Conservation (phyloP, 2,329 filamentous ascomycete genomes). For the Fusarium torreyae region DNA sequence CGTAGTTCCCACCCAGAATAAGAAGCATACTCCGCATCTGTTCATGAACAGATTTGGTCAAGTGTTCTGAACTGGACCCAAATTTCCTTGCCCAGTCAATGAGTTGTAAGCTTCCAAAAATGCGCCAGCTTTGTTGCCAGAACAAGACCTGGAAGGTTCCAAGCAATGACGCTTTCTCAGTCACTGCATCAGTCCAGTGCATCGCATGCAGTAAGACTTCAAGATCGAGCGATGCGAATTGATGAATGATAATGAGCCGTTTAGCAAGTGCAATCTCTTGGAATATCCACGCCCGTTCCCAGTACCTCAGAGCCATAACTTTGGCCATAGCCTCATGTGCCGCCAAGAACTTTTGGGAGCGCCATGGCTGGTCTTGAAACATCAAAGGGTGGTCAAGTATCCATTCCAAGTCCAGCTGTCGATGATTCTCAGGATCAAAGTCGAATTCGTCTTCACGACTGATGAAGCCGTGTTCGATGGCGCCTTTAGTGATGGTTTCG, state of each 20-base stretch:
- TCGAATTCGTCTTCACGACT: neutral
- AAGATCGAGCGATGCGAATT: neutral
- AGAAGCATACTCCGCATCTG: fast-evolving
- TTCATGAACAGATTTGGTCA: neutral
- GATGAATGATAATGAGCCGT: neutral
- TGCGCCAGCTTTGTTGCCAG: neutral
- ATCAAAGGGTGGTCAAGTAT: neutral
- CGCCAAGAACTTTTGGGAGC: fast-evolving
- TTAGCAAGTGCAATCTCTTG: constrained; percentile 9
- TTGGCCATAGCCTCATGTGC: neutral
- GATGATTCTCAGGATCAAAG: too few relatives aligned
- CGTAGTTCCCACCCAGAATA: neutral
- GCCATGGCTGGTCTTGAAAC: neutral
- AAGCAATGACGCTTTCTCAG: neutral
- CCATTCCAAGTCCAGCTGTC: neutral
- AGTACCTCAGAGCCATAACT: neutral
- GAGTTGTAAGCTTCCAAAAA: neutral
- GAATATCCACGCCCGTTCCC: constrained; percentile 18
- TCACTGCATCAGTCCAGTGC: neutral
- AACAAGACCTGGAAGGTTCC: neutral
- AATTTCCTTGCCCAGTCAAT: neutral
- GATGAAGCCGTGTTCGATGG: neutral
- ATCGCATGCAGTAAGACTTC: neutral
- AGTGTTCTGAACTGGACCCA: fast-evolving
- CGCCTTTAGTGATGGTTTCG: neutral